phyloP scores from a whole-genome alignment of 139 green algal species.

The Coelastrella sp. region DNA sequence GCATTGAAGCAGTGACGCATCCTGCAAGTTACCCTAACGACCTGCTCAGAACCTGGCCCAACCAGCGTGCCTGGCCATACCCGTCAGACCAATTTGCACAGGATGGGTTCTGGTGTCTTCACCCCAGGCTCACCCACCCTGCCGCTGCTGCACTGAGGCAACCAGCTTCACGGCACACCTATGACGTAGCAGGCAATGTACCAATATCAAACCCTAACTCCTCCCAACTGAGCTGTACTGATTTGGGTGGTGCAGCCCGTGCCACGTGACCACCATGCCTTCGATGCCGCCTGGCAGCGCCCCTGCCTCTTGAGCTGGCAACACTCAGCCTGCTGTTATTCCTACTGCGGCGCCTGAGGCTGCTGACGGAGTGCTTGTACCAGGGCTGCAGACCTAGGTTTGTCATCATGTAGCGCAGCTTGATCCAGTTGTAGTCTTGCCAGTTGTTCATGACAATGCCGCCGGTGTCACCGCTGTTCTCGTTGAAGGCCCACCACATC shows the following conservation, averaged over 20 bases:
- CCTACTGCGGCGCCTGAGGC: background rate
- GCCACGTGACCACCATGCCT: background rate
- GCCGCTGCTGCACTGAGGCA: too few species aligned
- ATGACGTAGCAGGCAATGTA: too few species aligned
- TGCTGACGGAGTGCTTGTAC: conserved; percentile 29
- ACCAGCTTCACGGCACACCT: too few species aligned
- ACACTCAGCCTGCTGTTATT: too few species aligned
- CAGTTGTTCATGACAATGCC: conserved; percentile 48
- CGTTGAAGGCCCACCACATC: conserved; percentile 52
- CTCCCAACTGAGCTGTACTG: background rate
- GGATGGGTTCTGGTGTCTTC: too few species aligned
- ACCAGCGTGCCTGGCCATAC: too few species aligned
- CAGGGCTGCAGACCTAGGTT: conserved; percentile 39
- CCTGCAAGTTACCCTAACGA: too few species aligned
- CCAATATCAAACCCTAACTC: background rate
- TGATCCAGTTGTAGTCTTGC: conserved; percentile 48
- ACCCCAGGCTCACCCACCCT: too few species aligned
- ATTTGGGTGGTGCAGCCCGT: too few species aligned
- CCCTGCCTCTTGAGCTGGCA: background rate
- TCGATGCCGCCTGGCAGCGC: background rate
- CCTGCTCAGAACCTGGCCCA: too few species aligned
- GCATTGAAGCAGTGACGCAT: too few species aligned
- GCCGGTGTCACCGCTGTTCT: conserved; percentile 47
- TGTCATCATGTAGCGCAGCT: conserved; percentile 40
- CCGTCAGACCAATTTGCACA: too few species aligned